Base-by-base conservation (phyloP, 306 rosid species). In the Neltuma alba region DNA sequence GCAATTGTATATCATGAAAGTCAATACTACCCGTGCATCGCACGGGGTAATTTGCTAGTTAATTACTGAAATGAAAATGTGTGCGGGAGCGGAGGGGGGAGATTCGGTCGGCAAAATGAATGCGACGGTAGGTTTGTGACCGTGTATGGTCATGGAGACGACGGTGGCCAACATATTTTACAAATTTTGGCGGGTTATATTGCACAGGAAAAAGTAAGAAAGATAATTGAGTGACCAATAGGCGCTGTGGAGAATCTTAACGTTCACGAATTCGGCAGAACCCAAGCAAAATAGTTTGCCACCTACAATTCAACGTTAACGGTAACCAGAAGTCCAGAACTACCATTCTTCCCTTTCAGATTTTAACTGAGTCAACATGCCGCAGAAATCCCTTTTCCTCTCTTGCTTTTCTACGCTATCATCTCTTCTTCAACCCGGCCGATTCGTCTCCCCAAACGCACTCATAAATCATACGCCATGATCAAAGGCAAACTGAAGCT, bases 401-500 rank as follows among this genome's bases (percentile, higher is more conserved):
- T 60, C 70, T 76, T 62, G 1, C 31, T 36, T 70, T 23, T 69
- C 37, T 77, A 37, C 13, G 9, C 20, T 1, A 4, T 60, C 37
- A 1, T 60, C 66, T 60, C 18, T 28, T 8, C 13, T 64, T 79
- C 83, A 44, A 79, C 72, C 75, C 80, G 79, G 45, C 37, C 73
- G 38, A 40, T 14, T 70, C 77, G 3, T n/a, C 57, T 30, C 23
- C 12, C 4, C 30, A 41, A 68, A 77, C 79, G 82, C 85, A 3
- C 65, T 45, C 52, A 20, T 52, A 54, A 74, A 81, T 74, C 77
- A 76, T 61, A 55, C 28, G 55, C 75, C 74, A 92, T 88, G 97
- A 88, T 85, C 87, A 90, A 83, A 78, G 97, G 88, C 70, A 90
- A 87, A 86, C 80, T 86, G 83, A 93, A 89, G 83, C 87, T 89